A percentile compares a stretch with the other conserved stretches of the same genome.
Conservation (phyloP, 2,329 filamentous ascomycete genomes). For the Colletotrichum sp. region DNA sequence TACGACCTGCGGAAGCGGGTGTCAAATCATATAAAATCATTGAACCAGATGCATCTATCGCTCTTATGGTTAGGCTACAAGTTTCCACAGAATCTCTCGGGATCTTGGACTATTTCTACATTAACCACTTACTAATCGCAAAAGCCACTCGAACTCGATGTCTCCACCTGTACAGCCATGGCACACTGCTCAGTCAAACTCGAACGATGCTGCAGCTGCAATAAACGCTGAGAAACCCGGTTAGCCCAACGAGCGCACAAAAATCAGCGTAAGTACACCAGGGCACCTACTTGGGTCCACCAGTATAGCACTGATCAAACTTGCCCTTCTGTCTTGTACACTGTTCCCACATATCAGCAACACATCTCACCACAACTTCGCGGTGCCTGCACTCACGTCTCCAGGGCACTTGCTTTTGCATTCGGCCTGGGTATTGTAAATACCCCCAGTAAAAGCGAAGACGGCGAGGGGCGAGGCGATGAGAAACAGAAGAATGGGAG, state of each 20-base stretch:
- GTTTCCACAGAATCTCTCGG: not conserved
- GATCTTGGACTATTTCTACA: not conserved
- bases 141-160: not conserved
- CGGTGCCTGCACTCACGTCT: not conserved
- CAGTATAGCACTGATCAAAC: not conserved
- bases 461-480: not conserved
- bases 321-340: not conserved
- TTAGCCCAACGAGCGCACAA: not conserved
- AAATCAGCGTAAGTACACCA: not conserved
- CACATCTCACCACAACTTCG: not conserved
- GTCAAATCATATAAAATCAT: not conserved
- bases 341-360: not conserved
- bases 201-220: not conserved
- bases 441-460: accelerated
- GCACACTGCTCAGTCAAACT: no score
- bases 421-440: not conserved
- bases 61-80: no score
- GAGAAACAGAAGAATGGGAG: not conserved
- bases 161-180: not conserved
- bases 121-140: no score
- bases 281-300: no score
- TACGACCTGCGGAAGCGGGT: no score
- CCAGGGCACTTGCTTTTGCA: not conserved
- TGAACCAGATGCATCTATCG: not conserved
- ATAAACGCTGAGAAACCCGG: not conserved